phyloP scores from a whole-genome alignment of 441 rosid species.

The Erodium trifolium region DNA sequence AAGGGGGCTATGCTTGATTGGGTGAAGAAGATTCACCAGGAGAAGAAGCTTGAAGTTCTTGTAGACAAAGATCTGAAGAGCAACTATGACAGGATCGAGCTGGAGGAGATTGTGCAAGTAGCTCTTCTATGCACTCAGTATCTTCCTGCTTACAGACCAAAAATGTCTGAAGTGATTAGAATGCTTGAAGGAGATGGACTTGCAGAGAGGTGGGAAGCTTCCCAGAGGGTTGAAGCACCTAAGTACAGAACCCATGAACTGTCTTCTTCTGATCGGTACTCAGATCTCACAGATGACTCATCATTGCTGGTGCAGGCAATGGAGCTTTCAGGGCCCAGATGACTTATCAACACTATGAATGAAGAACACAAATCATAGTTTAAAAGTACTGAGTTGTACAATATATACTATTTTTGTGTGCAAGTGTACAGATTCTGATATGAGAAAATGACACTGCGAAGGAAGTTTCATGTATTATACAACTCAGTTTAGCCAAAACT shows the following conservation, averaged over 20 bases:
- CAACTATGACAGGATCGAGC: slow-evolving; percentile 66
- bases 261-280: slow-evolving; percentile 58
- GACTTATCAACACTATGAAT: slow-evolving; percentile 14
- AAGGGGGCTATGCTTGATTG: slow-evolving; percentile 83
- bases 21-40: slow-evolving; percentile 76
- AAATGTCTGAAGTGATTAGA: slow-evolving; percentile 87
- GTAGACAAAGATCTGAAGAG: slow-evolving; percentile 76
- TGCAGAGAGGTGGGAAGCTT: slow-evolving; percentile 91
- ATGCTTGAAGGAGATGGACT: slow-evolving; percentile 97
- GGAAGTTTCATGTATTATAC: slow-evolving; percentile 10
- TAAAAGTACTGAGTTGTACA: neutral
- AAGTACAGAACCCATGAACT: slow-evolving; percentile 48
- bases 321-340: slow-evolving; percentile 95
- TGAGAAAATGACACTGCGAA: slow-evolving; percentile 13
- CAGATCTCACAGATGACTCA: slow-evolving; percentile 79
- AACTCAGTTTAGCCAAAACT: slow-evolving; percentile 11
- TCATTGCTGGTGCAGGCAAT: slow-evolving; percentile 74
- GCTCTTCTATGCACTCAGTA: slow-evolving; percentile 76
- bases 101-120: slow-evolving; percentile 80
- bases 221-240: slow-evolving; percentile 57
- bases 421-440: slow-evolving; percentile 25
- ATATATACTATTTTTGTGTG: neutral
- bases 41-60: slow-evolving; percentile 68
- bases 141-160: slow-evolving; percentile 78
- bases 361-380: slow-evolving; percentile 5